Evolutionary conservation across 441 rosid genomes (phyloP), one percentile per base, ranked within the genome.

Genomic region (Dalechampia spathulata): DNA sequence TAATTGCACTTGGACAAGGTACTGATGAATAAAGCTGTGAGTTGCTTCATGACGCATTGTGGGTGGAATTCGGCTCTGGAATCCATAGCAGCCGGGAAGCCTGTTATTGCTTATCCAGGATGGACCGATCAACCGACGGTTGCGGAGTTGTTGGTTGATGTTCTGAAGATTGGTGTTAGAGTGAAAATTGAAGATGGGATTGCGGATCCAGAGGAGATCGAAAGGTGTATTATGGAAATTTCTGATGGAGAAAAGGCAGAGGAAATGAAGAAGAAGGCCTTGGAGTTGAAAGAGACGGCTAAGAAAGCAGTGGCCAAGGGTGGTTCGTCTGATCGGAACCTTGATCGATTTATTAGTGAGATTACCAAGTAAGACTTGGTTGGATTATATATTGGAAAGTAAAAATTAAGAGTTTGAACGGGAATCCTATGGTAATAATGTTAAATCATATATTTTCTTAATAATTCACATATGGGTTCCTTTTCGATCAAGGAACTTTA

Each of bases 41-140:
- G 73, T 6, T 77, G 86, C 60, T 87, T 87, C 39, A 67, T 82
- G n/a, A 78, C 87, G 0, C 92, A 87, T 37, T 84, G 95, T 40
- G 92, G 95, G 11, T 86, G 95, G 95, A 82, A 80, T 68, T 86
- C 95, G 7, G 69, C 85, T 0, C 66, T 82, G 74, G 92, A 87
- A 62, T 63, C 92, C 13, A 36, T 87, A 14, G 61, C 79, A 0
- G 64, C 72, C 0, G 92, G 92, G 2, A 65, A 80, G 44, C 87
- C 92, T 0, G 66, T 82, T 4, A 52, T 84, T 19, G 82, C 86
- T 19, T 84, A 71, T 37, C 92, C 92, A 2, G 87, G 72, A 16
- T 84, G 90, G 90, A 83, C 85, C 0, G 95, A 87, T 67, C 95
- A 87, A 52, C 86, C 82, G 14, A 87, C 90, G 0, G 58, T 79